phyloP scores from a whole-genome alignment of 305 asterid genomes.

The Salvia sclarea region DNA sequence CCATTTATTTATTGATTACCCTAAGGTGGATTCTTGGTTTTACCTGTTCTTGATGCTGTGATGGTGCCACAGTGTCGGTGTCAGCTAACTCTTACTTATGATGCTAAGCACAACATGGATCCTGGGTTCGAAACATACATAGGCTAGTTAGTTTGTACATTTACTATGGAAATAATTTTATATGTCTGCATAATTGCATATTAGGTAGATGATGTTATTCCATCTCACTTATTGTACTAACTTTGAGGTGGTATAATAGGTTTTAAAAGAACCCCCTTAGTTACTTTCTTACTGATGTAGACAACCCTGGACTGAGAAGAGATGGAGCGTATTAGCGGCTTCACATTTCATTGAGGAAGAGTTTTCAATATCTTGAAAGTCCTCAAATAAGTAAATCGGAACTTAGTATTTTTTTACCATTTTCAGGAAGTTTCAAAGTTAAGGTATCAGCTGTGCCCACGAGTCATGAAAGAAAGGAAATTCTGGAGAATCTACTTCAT shows the following conservation, averaged over 20 bases:
- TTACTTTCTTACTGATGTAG: not conserved
- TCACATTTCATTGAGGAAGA: conserved; percentile 15
- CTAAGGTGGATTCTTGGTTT: not conserved
- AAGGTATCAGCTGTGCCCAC: conserved; percentile 87
- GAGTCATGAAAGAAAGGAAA: conserved; percentile 86
- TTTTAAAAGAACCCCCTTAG: conserved; percentile 4
- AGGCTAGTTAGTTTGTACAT: conserved; percentile 12
- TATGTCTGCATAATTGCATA: conserved; percentile 18
- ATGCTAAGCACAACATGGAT: conserved; percentile 11
- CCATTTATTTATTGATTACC: conserved; percentile 7
- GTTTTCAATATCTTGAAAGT: conserved; percentile 13
- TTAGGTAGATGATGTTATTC: not conserved
- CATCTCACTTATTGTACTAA: not conserved
- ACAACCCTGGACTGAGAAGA: conserved; percentile 12
- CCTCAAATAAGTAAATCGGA: conserved; percentile 15
- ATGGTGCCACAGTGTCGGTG: not conserved
- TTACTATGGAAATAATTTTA: not conserved
- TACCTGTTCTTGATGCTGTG: conserved; percentile 5
- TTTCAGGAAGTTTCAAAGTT: conserved; percentile 88
- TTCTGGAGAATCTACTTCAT: conserved; percentile 96
- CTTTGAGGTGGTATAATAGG: conserved; percentile 2
- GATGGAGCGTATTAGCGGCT: conserved; percentile 7
- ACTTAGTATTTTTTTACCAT: conserved; percentile 4
- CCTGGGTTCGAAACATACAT: not conserved
- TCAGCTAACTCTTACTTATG: not conserved